A percentile compares a stretch with the other conserved stretches of the same genome.
phyloP scores from a whole-genome alignment of 2,329 filamentous ascomycete genomes.

The Aspergillus japonicus region DNA sequence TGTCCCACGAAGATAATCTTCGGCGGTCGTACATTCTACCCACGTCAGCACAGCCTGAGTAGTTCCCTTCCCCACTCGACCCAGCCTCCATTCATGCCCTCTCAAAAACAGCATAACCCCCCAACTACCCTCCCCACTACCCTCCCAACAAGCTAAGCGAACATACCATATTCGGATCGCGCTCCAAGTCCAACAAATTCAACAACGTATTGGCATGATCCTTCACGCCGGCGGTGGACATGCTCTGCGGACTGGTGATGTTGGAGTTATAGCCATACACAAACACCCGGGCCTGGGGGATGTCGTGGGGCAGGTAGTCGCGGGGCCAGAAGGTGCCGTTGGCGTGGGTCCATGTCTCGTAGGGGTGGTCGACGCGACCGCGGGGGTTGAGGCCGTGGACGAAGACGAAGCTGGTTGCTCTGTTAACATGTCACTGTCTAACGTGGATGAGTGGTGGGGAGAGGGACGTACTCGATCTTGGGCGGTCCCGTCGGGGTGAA shows the following conservation, averaged over 20 bases:
- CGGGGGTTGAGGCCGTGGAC: constrained; percentile 34
- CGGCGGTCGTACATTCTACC: constrained; percentile 23
- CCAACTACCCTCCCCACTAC: too few species aligned
- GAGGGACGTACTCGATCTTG: constrained; percentile 28
- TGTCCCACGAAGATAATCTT: constrained; percentile 35
- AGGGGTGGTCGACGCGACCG: constrained; percentile 32
- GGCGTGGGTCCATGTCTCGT: constrained; percentile 34
- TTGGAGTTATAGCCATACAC: constrained; percentile 36
- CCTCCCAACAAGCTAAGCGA: too few species aligned
- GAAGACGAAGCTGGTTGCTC: constrained; percentile 27
- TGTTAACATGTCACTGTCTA: background rate
- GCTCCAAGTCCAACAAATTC: constrained; percentile 33
- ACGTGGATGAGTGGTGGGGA: too few species aligned
- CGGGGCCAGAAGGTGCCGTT: constrained; percentile 28
- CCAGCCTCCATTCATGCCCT: too few species aligned
- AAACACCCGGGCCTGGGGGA: constrained; percentile 31
- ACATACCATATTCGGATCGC: constrained; percentile 26
- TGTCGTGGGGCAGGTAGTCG: constrained; percentile 27
- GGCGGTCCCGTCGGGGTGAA: constrained; percentile 24
- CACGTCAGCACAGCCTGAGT: background rate
- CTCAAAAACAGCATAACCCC: too few species aligned
- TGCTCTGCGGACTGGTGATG: constrained; percentile 30
- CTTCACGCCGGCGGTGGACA: constrained; percentile 36
- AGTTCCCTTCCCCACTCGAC: too few species aligned
- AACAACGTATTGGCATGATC: constrained; percentile 37